Evolutionary conservation across 2,329 filamentous ascomycete species (phyloP), one percentile per base, ranked within the genome.

Genomic region (Aotearoamyces nothofagi): DNA sequence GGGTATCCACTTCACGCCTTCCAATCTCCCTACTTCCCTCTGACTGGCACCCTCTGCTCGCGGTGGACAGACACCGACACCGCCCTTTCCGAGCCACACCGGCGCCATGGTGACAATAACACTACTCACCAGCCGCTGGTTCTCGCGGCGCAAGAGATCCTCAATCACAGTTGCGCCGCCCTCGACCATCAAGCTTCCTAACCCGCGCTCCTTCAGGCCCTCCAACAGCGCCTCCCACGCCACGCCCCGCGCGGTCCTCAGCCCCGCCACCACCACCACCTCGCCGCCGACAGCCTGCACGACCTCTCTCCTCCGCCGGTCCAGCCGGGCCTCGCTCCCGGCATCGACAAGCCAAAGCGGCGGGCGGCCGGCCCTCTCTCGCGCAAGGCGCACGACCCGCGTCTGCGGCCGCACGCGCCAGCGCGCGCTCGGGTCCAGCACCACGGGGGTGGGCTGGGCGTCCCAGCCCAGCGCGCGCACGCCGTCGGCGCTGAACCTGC

Each of bases 71-170:
- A 93, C 81, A 8, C 73, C 63, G 7, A 94, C 80, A 5, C 83
- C 83, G 3, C 80, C 82, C 34, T 68, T 63, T 2, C 87, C 87
- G n/a, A 96, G 61, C 69, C 83, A 96, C 0, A 74, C 82, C 6
- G 87, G 87, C 3, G 87, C 84, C 44, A 94, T 73, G 0, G 87
- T 94, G 33, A 94, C 64, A 42, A 96, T 78, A 27, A 93, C 74
- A 2, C 77, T 77, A 46, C 82, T 67, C 23, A 92, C 61, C 6
- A 84, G 56, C n/a, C 50, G 42, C 10, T 69, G 58, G 42, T 73
- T 69, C 15, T 58, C 56, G 3, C 67, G 60, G 22, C 66, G 60
- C n/a, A 96, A 60, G 11, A 96, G 55, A 20, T 78, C 69, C 47
- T 90, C 92, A 47, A 96, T 82, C 17, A 94, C 72, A 8, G 63